Evolutionary conservation across 768 basidiomycete genomes (phyloP), one percentile per base, ranked within the genome.

Genomic region (Leccinum ochraceum): DNA sequence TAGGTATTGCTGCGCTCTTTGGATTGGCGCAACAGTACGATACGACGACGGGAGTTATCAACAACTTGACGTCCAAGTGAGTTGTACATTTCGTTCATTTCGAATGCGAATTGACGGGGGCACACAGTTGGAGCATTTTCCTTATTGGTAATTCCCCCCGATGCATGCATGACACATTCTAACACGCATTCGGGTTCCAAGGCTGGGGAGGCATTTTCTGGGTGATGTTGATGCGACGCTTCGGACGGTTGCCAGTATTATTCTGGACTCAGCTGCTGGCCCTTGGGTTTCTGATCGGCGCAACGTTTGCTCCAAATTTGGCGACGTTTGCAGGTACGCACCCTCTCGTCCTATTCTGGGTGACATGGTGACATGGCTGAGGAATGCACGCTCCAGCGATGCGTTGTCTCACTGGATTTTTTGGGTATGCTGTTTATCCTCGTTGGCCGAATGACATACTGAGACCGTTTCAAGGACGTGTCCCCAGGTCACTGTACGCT

Each of bases 1-100:
- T 56, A 81, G 80, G 81, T 58, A 85, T 85, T 57, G 83, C 83
- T 13, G 68, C 74, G 1, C 70, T 85, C 16, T 85, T 85, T 59
- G 71, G 73, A 1, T 74, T 85, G 3, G 81, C 83, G 0, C 60
- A 62, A 6, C 75, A 80, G 60, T 82, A 73, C 64, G 28, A 77
- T 8, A 81, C 83, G 10, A 81, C 78, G 0, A 73, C 81, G 2
- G 78, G 75, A 13, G 76, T 76, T 8, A 81, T 85, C 64, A 85
- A 84, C 62, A 75, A 82, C 57, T 58, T 83, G 57, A 85, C 83
- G 13, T 82, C 81, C 20, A 81, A 74, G 69, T 72, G 22, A 64
- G 71, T 36, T 14, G 7, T 8, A 9, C 17, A 6, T 46, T 20
- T 46, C 3, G 4, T 26, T 64, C 42, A 6, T 14, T 34, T 50